Percentiles rank a stretch among this genome's conserved stretches.
Evolutionary conservation across 495 filamentous ascomycete species (phyloP).

Genomic region (Penicillium cataractarum): DNA sequence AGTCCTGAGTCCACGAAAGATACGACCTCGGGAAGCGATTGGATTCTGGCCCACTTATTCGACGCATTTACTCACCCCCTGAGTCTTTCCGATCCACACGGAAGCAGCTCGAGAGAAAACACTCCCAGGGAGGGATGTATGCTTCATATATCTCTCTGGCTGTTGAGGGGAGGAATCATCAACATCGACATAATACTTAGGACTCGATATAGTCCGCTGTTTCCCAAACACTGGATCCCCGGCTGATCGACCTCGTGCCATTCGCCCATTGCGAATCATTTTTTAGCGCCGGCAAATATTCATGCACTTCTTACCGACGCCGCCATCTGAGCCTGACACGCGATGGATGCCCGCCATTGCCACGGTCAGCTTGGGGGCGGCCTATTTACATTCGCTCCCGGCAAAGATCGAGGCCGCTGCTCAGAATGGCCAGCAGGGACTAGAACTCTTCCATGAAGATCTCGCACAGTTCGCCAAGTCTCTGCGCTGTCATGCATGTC

Average conservation of each 20-base stretch:
- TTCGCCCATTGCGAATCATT: background rate
- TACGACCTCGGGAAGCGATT: conserved; percentile 6
- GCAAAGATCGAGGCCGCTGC: conserved; percentile 32
- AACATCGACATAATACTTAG: background rate
- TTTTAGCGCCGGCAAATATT: conserved; percentile 9
- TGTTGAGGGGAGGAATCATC: background rate
- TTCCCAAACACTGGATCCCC: background rate
- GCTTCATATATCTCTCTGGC: conserved; percentile 12
- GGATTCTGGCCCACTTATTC: conserved; percentile 18
- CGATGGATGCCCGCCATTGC: conserved; percentile 34
- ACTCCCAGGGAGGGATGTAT: conserved; percentile 4
- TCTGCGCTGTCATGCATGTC: conserved; percentile 13
- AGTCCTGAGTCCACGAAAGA: background rate
- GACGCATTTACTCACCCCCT: conserved; percentile 20
- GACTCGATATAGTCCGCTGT: background rate
- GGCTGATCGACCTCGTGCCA: background rate
- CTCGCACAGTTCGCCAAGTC: conserved; percentile 28
- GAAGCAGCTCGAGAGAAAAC: conserved; percentile 12
- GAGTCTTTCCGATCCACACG: conserved; percentile 18
- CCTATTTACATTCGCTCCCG: conserved; percentile 23
- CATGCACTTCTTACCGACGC: conserved; percentile 25
- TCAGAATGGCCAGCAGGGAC: conserved; percentile 22
- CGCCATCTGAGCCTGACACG: conserved; percentile 13
- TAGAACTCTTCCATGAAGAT: conserved; percentile 37
- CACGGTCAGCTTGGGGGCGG: conserved; percentile 30